Conservation (phyloP, 108 stramenopile species). For the Conticribra guillardii region DNA sequence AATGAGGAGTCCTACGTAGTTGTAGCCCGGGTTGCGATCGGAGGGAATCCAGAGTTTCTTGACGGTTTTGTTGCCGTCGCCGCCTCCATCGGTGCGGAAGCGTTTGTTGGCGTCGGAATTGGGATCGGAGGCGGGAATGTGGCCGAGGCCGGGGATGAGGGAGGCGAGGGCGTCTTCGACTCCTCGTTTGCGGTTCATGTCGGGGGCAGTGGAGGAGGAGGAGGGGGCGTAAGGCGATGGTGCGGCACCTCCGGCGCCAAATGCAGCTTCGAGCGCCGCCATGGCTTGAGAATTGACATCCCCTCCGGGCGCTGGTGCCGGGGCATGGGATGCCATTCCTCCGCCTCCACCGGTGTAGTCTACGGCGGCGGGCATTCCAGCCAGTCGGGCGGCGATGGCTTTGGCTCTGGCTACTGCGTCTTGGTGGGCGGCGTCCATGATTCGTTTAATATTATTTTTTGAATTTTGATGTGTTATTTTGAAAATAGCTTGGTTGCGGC, state of each 20-base stretch:
- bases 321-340: conserved; percentile 16
- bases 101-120: conserved; percentile 20
- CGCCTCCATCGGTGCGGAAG: conserved; percentile 10
- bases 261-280: background rate
- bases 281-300: background rate
- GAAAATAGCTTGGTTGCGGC: too few species aligned
- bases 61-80: conserved; percentile 12
- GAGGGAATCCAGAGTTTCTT: conserved; percentile 51
- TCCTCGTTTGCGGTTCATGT: conserved; percentile 24
- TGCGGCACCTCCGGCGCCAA: conserved; percentile 17
- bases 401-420: conserved; percentile 83
- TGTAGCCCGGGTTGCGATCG: conserved; percentile 54
- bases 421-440: conserved; percentile 50
- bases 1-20: conserved; percentile 57
- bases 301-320: conserved; percentile 2
- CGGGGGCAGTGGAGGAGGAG: background rate
- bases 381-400: conserved; percentile 81
- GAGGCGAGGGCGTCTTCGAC: conserved; percentile 46
- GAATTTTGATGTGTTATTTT: too few species aligned
- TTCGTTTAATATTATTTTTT: too few species aligned
- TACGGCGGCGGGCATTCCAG: conserved; percentile 41
- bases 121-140: too few species aligned
- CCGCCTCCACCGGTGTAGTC: conserved; percentile 13
- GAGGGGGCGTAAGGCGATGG: conserved; percentile 7
- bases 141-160: conserved; percentile 50